Evolutionary conservation across 1,284 basidiomycete species (phyloP).

Genomic region (Rhodotorula sp.): DNA sequence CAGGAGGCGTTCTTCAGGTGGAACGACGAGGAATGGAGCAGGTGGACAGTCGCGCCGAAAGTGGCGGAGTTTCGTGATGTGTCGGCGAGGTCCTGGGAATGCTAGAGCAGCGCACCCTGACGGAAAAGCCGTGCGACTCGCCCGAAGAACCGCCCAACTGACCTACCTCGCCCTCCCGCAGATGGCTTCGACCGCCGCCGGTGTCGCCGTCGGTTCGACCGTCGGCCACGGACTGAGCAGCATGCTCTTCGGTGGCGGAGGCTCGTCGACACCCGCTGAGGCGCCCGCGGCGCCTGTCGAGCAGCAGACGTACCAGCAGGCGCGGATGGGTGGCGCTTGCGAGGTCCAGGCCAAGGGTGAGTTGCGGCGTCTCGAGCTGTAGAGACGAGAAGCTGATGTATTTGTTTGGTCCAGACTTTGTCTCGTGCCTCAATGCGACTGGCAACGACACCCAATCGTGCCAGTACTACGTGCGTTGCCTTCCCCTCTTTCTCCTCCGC

Average conservation of each 20-base stretch:
- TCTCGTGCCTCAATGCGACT: slow-evolving; percentile 56
- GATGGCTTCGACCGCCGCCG: slow-evolving; percentile 58
- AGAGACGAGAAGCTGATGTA: no score
- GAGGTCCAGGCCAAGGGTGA: slow-evolving; percentile 57
- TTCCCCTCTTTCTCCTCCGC: slow-evolving; percentile 40
- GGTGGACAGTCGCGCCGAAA: not conserved
- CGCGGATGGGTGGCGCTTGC: slow-evolving; percentile 51
- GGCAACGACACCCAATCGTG: slow-evolving; percentile 58
- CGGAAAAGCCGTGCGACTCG: not conserved
- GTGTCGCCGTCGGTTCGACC: slow-evolving; percentile 57
- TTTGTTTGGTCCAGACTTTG: slow-evolving; percentile 49
- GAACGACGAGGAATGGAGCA: not conserved
- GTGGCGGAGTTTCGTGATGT: not conserved
- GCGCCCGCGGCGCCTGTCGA: slow-evolving; percentile 50
- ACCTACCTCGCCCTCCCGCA: slow-evolving; percentile 29
- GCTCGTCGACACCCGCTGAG: slow-evolving; percentile 44
- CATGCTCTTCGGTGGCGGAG: slow-evolving; percentile 57
- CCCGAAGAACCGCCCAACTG: not conserved
- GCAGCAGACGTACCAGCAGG: slow-evolving; percentile 44
- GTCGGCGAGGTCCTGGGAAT: not conserved
- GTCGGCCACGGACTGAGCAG: slow-evolving; percentile 58
- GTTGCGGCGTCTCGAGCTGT: slow-evolving; percentile 24
- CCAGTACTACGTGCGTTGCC: slow-evolving; percentile 52
- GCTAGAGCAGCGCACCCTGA: not conserved
- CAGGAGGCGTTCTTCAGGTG: not conserved